phyloP scores from a whole-genome alignment of 148 eudicot species.

The Fallopia convolvulus region DNA sequence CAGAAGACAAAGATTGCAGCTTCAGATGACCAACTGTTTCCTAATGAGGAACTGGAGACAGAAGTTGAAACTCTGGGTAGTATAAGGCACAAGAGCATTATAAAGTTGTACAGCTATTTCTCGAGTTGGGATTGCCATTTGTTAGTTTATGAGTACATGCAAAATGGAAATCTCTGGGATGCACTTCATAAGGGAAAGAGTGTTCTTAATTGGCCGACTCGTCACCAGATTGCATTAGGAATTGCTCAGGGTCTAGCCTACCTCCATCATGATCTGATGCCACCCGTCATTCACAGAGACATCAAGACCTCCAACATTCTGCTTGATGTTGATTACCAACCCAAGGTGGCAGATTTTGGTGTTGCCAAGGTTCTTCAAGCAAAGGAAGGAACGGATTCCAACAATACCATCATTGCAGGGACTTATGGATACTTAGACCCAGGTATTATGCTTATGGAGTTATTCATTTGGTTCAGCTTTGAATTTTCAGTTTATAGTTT shows the following conservation, averaged over 20 bases:
- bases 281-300: slow-evolving; percentile 85
- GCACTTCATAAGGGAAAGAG: slow-evolving; percentile 73
- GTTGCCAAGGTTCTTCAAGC: slow-evolving; percentile 90
- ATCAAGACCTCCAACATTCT: slow-evolving; percentile 87
- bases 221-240: slow-evolving; percentile 79
- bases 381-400: slow-evolving; percentile 61
- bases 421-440: slow-evolving; percentile 95
- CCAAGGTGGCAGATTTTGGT: slow-evolving; percentile 96
- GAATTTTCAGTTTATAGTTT: not conserved
- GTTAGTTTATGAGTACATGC: slow-evolving; percentile 93
- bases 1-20: slow-evolving; percentile 43
- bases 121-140: slow-evolving; percentile 58
- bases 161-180: slow-evolving; percentile 95
- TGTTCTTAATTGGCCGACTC: slow-evolving; percentile 75
- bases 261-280: slow-evolving; percentile 77
- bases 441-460: slow-evolving; percentile 42
- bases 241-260: slow-evolving; percentile 89
- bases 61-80: slow-evolving; percentile 90
- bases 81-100: slow-evolving; percentile 91
- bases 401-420: slow-evolving; percentile 68
- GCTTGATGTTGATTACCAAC: slow-evolving; percentile 64
- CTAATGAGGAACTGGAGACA: slow-evolving; percentile 66
- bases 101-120: slow-evolving; percentile 75
- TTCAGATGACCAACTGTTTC: slow-evolving; percentile 39
- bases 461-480: not conserved